Conservation (phyloP, 31 red algal genomes). For the Endocladia muricata region DNA sequence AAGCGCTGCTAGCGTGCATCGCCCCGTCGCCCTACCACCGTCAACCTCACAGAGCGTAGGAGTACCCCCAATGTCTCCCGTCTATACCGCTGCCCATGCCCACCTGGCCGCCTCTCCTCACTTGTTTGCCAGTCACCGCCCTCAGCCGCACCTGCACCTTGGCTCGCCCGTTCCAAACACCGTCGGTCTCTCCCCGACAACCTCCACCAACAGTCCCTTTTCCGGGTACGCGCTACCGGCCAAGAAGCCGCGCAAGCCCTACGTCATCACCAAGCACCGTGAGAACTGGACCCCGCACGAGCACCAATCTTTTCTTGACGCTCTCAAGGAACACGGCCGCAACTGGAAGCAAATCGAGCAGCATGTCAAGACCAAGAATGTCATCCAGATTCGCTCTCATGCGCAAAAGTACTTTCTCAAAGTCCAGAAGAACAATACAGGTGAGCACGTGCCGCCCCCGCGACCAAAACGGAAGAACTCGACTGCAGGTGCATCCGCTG, state of each 20-base stretch:
- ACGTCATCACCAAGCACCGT: conserved; percentile 72
- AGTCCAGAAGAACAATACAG: conserved; percentile 82
- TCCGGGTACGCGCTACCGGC: conserved; percentile 30
- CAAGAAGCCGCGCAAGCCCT: conserved; percentile 85
- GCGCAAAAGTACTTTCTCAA: conserved; percentile 98
- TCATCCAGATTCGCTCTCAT: conserved; percentile 92
- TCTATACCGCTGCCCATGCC: background rate
- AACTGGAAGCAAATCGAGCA: conserved; percentile 94
- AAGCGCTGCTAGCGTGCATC: too few species aligned
- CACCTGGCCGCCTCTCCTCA: background rate
- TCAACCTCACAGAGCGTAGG: too few species aligned
- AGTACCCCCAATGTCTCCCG: too few species aligned
- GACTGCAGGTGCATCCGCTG: conserved; percentile 12
- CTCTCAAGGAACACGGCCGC: conserved; percentile 71
- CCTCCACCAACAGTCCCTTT: conserved; percentile 3
- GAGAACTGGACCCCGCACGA: conserved; percentile 87
- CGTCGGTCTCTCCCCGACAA: conserved; percentile 1
- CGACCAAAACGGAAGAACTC: conserved; percentile 69
- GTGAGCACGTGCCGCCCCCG: conserved; percentile 82
- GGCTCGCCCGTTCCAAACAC: background rate
- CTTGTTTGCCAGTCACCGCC: background rate
- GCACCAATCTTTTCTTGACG: conserved; percentile 86
- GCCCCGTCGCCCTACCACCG: too few species aligned
- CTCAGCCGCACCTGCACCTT: background rate
- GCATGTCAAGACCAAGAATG: conserved; percentile 87